Base-by-base conservation (phyloP, 202 grass and related monocot genomes). In the Schoenoplectus tabernaemontani region DNA sequence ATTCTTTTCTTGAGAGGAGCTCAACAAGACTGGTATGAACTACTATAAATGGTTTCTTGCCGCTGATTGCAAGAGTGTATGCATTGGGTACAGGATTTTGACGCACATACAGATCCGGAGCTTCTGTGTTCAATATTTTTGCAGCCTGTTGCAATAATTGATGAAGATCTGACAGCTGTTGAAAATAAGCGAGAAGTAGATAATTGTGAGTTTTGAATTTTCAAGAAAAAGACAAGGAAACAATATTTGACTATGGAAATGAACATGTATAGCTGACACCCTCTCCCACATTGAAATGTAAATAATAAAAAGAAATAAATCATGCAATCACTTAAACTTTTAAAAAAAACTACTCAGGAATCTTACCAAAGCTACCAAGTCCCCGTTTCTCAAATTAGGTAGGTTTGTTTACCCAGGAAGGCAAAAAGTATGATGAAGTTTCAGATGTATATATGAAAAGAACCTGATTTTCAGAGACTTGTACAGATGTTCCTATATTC, bases 1-100 rank as follows among this genome's bases (percentile, higher is more conserved):
- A 33, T 89, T 97, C 95, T 79, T 89, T 93, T 87, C 82, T 85
- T 1, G 87, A 90, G 66, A 97, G 95, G 61, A 97, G 87, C 81
- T 97, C 95, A 22, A 94, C 86, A 20, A 97, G 91, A 79, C 95
- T 97, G 65, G 91, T 92, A 38, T 97, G 95, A n/a, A 97, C 87
- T 16, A 94, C 95, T 2, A 97, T 90, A 65, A 97, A 94, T 75
- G 95, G 91, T 6, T 92, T 94, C 85, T 89, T 92, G 15, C 91
- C 94, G 0, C 84, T 93, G 63, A 97, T 93, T 53, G 91, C 91
- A 51, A 97, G 78, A 60, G 94, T 97, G 84, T 97, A 97, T 59
- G 94, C 94, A 63, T 97, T 97, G 59, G 91, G 94, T 81, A 89
- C 87, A 63, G 94, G 87, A 76, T 97, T 97, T 38, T 97, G 94